Conservation (phyloP, 2,329 filamentous ascomycete species). For the Simplicillium sp. region DNA sequence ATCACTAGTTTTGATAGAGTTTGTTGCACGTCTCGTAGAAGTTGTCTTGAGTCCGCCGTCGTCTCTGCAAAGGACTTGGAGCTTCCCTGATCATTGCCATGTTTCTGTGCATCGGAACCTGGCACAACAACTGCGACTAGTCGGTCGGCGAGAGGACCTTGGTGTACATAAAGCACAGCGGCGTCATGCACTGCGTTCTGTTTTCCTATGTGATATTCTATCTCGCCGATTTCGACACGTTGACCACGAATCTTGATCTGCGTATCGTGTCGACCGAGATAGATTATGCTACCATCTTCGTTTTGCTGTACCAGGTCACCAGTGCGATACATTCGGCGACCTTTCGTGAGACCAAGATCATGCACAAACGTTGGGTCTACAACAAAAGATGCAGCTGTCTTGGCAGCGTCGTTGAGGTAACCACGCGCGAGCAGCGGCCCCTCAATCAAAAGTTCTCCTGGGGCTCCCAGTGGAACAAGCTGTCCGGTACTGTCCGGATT, state of each 20-base stretch:
- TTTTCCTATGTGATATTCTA: slow-evolving; percentile 6
- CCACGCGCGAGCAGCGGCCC: slow-evolving; percentile 36
- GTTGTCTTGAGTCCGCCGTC: too few species aligned
- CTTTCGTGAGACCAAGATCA: not conserved
- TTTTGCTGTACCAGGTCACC: slow-evolving; percentile 33
- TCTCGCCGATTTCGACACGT: slow-evolving; percentile 31
- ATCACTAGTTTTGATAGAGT: too few species aligned
- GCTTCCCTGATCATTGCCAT: too few species aligned
- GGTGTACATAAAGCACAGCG: too few species aligned
- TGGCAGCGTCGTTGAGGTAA: slow-evolving; percentile 29
- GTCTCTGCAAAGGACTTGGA: too few species aligned
- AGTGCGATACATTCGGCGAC: slow-evolving; percentile 27
- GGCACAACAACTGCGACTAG: too few species aligned
- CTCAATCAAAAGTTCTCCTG: slow-evolving; percentile 23
- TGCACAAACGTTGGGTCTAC: slow-evolving; percentile 17
- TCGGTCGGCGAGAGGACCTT: too few species aligned
- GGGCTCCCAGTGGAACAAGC: slow-evolving; percentile 13
- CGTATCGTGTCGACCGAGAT: slow-evolving; percentile 40
- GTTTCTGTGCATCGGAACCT: too few species aligned
- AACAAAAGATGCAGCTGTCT: slow-evolving; percentile 18
- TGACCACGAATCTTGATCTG: slow-evolving; percentile 49
- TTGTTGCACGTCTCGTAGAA: too few species aligned
- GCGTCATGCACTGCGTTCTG: too few species aligned
- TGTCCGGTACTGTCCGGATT: slow-evolving; percentile 8
- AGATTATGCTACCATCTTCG: slow-evolving; percentile 19